A percentile compares a stretch with the other conserved stretches of the same genome.
These are phyloP conservation scores for Aegilops longissima DNA, from an alignment of 176 grass and related monocot genomes.

Conservation along the genomic window DNA sequence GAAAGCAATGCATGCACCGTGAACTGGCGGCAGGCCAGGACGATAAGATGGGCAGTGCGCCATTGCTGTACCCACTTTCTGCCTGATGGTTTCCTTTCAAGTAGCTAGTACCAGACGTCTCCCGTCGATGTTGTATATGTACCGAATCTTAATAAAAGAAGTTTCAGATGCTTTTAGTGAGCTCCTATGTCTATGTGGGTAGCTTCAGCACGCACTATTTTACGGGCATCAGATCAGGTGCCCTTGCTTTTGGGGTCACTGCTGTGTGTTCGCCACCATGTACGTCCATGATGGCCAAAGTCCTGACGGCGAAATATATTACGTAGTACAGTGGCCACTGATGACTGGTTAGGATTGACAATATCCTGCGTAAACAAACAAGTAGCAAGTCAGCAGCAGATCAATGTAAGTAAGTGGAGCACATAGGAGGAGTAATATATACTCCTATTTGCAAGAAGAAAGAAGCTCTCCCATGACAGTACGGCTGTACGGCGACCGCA, in stretches of 20 bases:
- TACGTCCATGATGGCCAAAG: constrained; percentile 6
- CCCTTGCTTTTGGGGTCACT: not conserved
- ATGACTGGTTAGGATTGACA: not conserved
- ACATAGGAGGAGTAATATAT: not conserved
- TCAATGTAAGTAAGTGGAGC: not conserved
- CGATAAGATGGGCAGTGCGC: not conserved
- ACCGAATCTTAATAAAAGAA: not conserved
- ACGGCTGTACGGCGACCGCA: not conserved
- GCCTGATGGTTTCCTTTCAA: not conserved
- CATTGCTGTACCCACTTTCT: constrained; percentile 9
- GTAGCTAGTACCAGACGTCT: not conserved
- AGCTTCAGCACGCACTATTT: constrained; percentile 6
- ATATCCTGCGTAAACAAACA: not conserved
- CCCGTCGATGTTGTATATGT: not conserved
- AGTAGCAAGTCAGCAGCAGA: not conserved
- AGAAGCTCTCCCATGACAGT: not conserved
- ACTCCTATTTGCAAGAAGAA: not conserved
- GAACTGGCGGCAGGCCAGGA: not conserved
- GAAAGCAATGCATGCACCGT: not conserved
- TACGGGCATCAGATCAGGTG: constrained; percentile 4
- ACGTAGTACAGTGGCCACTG: not conserved
- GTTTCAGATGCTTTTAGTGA: not conserved
- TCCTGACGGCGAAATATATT: not conserved
- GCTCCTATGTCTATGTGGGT: not conserved
- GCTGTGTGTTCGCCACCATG: constrained; percentile 25